Evolutionary conservation across 2,329 filamentous ascomycete species (phyloP), one percentile per base, ranked within the genome.

Genomic region (Nannizziopsis barbatae): DNA sequence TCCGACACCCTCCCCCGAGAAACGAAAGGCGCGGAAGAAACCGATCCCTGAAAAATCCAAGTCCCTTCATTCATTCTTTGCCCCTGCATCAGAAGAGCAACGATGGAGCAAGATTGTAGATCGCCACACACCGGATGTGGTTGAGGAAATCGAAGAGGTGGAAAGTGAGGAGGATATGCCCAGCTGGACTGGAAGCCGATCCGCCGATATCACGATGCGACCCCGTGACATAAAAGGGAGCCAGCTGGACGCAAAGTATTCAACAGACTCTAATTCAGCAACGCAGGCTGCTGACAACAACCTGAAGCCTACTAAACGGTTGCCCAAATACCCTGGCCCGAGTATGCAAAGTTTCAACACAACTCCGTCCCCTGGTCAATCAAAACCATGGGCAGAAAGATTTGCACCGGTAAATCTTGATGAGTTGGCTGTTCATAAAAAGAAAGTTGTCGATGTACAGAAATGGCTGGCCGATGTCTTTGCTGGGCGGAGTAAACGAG

Each of bases 381-480:
- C 42, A 38, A 45, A 37, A 20, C 88, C 90, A 2, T 96, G 90
- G 90, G 84, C 84, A 12, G 89, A 95, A 57, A 79, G 81, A 56
- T 96, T 87, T 64, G 81, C 78, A 1, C 90, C 90, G 0, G 59
- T 64, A 2, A 83, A 77, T 56, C 64, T 95, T 10, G 81, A 88
- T 12, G 90, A 96, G 67, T 71, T 98, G 40, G 90, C 84, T 0
- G 90, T 98, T 14, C 89, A 98, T 65, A 95, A 93, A 71, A 92
- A 79, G 58, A 98, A 98, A 65, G 85, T 96, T 5, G 69, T 79
- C 1, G 89, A 96, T 66, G 89, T 96, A 40, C 78, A 81, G 50
- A 74, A 70, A 50, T 96, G 92, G 89, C 70, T 98, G 31, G 79
- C 84, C 38, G 78, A 82, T 60, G 85, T 87, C 14, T 76, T 87